These are phyloP conservation scores for Lipomyces starkeyi DNA, from an alignment of 805 yeast genomes.

Conservation along the genomic window DNA sequence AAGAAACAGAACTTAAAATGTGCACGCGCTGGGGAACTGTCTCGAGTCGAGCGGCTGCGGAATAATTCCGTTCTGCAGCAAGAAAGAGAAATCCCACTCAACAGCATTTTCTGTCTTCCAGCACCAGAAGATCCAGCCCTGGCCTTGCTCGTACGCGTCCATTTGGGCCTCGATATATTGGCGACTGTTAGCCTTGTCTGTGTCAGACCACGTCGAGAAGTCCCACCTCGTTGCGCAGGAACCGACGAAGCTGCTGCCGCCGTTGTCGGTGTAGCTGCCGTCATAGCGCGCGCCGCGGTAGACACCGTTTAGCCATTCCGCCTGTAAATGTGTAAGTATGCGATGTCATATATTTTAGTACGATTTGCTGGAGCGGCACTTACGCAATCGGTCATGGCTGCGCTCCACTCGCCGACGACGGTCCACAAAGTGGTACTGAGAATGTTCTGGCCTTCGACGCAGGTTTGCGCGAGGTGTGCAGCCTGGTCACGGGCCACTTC, in stretches of 20 bases:
- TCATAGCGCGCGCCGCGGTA: constrained; percentile 82
- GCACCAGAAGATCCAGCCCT: constrained; percentile 94
- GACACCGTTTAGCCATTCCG: constrained; percentile 87
- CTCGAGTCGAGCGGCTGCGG: constrained; percentile 78
- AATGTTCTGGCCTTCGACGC: constrained; percentile 56
- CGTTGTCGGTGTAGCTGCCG: constrained; percentile 53
- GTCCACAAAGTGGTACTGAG: constrained; percentile 57
- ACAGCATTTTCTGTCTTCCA: constrained; percentile 84
- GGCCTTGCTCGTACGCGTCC: constrained; percentile 74
- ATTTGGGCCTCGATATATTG: constrained; percentile 85
- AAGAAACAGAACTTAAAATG: constrained; percentile 30
- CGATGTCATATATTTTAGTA: too few relatives aligned
- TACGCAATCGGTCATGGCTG: constrained; percentile 86
- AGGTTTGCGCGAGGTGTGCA: constrained; percentile 63
- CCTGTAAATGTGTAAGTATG: constrained; percentile 35
- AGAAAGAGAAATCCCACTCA: constrained; percentile 83
- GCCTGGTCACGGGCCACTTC: constrained; percentile 66
- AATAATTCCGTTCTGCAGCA: constrained; percentile 65
- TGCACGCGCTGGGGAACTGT: constrained; percentile 72
- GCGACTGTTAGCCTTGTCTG: constrained; percentile 64
- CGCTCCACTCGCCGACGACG: constrained; percentile 87
- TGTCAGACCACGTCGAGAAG: constrained; percentile 62
- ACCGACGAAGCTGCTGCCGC: constrained; percentile 52
- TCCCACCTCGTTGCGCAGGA: constrained; percentile 60
- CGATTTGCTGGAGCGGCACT: neutral